phyloP scores from a whole-genome alignment of 2,329 filamentous ascomycete species.

The Fusarium euwallaceae region DNA sequence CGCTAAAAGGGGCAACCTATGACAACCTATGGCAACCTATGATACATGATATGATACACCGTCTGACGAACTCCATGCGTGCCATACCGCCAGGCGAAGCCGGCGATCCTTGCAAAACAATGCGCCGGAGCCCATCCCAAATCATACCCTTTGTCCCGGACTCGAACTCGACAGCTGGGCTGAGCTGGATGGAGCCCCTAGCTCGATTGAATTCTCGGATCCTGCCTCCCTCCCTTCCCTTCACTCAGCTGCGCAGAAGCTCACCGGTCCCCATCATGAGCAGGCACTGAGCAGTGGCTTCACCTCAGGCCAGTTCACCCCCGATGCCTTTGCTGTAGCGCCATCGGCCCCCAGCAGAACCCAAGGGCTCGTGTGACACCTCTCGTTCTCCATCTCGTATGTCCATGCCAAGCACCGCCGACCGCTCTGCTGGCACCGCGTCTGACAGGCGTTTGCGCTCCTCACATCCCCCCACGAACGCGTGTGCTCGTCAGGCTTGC shows the following conservation, averaged over 20 bases:
- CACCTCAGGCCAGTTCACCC: constrained; percentile 50
- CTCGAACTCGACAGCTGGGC: constrained; percentile 19
- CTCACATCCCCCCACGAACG: constrained; percentile 54
- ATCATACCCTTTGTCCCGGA: constrained; percentile 8
- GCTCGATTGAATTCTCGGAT: constrained; percentile 2
- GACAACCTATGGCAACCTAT: constrained; percentile 12
- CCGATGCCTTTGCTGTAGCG: constrained; percentile 47
- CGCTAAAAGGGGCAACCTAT: constrained; percentile 27
- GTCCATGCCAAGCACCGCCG: constrained; percentile 65
- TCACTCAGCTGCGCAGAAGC: not conserved
- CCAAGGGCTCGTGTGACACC: constrained; percentile 64
- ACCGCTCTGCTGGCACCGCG: constrained; percentile 56
- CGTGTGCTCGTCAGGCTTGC: constrained; percentile 60
- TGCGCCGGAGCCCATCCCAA: constrained; percentile 12
- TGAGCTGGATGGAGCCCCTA: not conserved
- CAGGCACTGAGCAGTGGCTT: constrained; percentile 46
- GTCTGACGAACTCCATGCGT: constrained; percentile 21
- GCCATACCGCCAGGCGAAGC: constrained; percentile 16
- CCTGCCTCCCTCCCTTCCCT: not conserved
- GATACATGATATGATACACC: constrained; percentile 27
- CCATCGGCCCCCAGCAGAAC: constrained; percentile 57
- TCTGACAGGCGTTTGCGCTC: constrained; percentile 58
- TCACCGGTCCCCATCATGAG: constrained; percentile 21
- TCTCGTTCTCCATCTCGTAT: constrained; percentile 56
- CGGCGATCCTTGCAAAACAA: constrained; percentile 22